Evolutionary conservation across 306 rosid genomes (phyloP).

Genomic region (Benincasa hispida): DNA sequence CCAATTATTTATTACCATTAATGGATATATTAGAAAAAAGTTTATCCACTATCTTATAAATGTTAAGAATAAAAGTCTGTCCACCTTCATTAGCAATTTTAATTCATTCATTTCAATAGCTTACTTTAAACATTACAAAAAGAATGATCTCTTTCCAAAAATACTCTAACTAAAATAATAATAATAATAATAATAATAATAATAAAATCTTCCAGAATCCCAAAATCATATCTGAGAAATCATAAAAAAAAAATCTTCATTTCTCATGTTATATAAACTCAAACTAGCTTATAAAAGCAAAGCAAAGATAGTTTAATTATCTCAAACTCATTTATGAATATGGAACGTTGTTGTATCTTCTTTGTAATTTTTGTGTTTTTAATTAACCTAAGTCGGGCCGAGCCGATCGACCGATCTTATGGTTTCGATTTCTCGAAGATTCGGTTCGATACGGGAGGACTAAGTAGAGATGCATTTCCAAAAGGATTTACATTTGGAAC

Average conservation of each 20-base stretch:
- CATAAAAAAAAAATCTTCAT: too few relatives aligned
- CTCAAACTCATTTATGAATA: background rate
- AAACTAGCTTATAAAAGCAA: background rate
- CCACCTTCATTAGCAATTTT: background rate
- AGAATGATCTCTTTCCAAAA: background rate
- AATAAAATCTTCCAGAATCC: background rate
- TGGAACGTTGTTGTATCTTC: background rate
- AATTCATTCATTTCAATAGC: background rate
- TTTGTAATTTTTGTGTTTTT: background rate
- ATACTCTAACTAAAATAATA: background rate
- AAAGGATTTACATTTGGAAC: slow-evolving; percentile 66
- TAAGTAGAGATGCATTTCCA: slow-evolving; percentile 38
- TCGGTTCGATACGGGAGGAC: slow-evolving; percentile 31
- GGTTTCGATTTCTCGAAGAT: background rate
- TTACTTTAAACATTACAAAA: background rate
- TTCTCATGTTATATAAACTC: background rate
- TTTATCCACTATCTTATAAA: background rate
- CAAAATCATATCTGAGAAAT: background rate
- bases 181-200: background rate
- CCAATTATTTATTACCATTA: background rate
- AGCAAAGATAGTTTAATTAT: background rate
- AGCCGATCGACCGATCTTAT: background rate
- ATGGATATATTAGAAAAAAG: background rate
- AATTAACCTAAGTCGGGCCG: too few relatives aligned
- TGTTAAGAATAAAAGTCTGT: background rate